A percentile compares a stretch with the other conserved stretches of the same genome.
These are phyloP conservation scores for Xylaria sp. DNA, from an alignment of 2,329 filamentous ascomycete species.

Conservation along the genomic window DNA sequence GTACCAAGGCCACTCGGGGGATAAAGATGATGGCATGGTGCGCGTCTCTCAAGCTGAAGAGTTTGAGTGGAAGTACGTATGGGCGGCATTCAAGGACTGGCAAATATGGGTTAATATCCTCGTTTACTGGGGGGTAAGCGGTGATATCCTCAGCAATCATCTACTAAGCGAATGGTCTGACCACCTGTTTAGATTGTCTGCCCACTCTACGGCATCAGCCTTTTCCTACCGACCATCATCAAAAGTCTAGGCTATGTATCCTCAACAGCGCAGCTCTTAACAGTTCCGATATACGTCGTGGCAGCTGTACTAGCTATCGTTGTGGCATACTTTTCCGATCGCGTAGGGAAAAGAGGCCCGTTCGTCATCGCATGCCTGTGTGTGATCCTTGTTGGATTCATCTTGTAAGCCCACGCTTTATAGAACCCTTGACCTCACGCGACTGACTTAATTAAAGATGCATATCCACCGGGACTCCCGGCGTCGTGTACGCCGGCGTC, in stretches of 20 bases:
- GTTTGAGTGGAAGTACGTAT: constrained; percentile 80
- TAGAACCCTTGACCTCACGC: neutral
- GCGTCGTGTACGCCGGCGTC: constrained; percentile 76
- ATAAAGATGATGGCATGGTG: constrained; percentile 34
- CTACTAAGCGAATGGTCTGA: neutral
- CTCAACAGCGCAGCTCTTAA: constrained; percentile 73
- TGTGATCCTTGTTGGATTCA: constrained; percentile 67
- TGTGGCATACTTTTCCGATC: constrained; percentile 67
- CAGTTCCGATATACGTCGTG: constrained; percentile 68
- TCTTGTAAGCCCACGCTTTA: constrained; percentile 55
- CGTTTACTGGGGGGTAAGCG: constrained; percentile 72
- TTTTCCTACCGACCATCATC: constrained; percentile 74
- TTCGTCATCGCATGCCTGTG: constrained; percentile 66
- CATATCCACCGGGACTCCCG: constrained; percentile 66
- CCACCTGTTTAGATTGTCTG: constrained; percentile 57
- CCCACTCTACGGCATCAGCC: constrained; percentile 66
- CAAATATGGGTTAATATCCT: constrained; percentile 75
- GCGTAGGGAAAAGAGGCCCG: constrained; percentile 62
- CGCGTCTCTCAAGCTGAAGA: constrained; percentile 74
- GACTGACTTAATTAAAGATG: constrained; percentile 60
- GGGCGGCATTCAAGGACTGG: constrained; percentile 79
- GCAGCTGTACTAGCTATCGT: constrained; percentile 69
- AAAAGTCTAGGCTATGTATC: constrained; percentile 67
- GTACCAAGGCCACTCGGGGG: constrained; percentile 69
- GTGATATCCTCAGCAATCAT: constrained; percentile 37